A percentile compares a stretch with the other conserved stretches of the same genome.
Conservation (phyloP, 1,139 yeast genomes). For the Scheffersomyces titani region DNA sequence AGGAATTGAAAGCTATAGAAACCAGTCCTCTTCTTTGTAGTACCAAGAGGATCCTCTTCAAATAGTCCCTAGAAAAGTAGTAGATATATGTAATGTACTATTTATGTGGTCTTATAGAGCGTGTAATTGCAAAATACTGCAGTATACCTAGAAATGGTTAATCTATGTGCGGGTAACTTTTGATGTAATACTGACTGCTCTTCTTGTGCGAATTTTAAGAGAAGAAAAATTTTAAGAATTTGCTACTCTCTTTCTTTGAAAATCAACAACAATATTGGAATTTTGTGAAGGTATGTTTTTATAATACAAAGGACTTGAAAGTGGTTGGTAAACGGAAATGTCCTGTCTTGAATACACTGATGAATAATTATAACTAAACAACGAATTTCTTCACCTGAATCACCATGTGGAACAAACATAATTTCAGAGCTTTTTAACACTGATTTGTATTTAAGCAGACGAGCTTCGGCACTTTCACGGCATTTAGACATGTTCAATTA, state of each 20-base stretch:
- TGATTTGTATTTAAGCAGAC: constrained; percentile 28
- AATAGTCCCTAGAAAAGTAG: background rate
- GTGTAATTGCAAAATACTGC: background rate
- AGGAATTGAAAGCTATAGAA: background rate
- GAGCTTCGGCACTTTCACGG: background rate
- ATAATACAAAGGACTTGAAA: background rate
- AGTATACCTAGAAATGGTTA: background rate
- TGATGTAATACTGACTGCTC: background rate
- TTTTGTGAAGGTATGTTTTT: background rate
- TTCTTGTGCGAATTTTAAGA: background rate
- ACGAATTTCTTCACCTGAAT: constrained; percentile 73
- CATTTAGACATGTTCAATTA: background rate
- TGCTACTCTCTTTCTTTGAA: background rate
- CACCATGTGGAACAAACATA: constrained; percentile 52
- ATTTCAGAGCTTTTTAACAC: constrained; percentile 74
- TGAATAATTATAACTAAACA: constrained; percentile 42
- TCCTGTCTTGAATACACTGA: constrained; percentile 19
- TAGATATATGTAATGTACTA: no score
- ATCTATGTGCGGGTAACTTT: background rate
- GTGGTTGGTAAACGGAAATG: background rate
- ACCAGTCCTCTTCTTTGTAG: background rate
- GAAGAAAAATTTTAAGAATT: background rate
- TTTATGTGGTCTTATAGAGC: background rate
- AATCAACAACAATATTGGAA: background rate
- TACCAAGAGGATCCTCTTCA: constrained; percentile 1